These are phyloP conservation scores for Massariosphaeria phaeospora DNA, from an alignment of 495 filamentous ascomycete genomes.

Conservation along the genomic window DNA sequence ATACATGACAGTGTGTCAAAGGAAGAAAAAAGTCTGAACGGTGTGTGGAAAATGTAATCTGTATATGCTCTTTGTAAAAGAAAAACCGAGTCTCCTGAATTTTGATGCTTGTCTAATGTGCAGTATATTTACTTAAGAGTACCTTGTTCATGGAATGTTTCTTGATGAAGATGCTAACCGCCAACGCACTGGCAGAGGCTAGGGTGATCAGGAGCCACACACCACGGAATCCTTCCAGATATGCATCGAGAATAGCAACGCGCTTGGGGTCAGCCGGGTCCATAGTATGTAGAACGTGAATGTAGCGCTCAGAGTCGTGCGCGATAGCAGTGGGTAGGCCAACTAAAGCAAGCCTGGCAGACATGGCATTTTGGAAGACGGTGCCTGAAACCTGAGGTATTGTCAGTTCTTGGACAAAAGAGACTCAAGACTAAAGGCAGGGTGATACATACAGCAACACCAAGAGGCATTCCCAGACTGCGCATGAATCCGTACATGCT, in stretches of 20 bases:
- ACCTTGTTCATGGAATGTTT: conserved; percentile 12
- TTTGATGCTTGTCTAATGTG: too few relatives aligned
- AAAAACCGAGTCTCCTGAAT: too few relatives aligned
- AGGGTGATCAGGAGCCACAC: conserved; percentile 4
- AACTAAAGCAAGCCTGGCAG: not conserved
- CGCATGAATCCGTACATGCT: conserved; percentile 21
- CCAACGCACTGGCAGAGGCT: not conserved
- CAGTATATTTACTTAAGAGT: not conserved
- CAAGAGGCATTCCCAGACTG: conserved; percentile 12
- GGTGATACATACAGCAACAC: not conserved
- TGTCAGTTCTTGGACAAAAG: not conserved
- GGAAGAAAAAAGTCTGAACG: too few relatives aligned
- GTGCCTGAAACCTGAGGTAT: not conserved
- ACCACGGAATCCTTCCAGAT: conserved; percentile 6
- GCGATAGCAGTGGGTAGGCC: conserved; percentile 10
- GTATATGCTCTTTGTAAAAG: too few relatives aligned
- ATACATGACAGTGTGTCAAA: too few relatives aligned
- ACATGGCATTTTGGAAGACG: conserved; percentile 17
- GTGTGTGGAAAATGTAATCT: too few relatives aligned
- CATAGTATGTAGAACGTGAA: conserved; percentile 3
- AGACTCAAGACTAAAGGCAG: not conserved
- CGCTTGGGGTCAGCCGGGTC: not conserved
- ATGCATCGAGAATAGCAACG: conserved; percentile 1
- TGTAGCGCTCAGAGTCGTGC: conserved; percentile 11
- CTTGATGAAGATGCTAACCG: conserved; percentile 6